phyloP scores from a whole-genome alignment of 2,329 filamentous ascomycete genomes.

The Aspergillus chevalieri region DNA sequence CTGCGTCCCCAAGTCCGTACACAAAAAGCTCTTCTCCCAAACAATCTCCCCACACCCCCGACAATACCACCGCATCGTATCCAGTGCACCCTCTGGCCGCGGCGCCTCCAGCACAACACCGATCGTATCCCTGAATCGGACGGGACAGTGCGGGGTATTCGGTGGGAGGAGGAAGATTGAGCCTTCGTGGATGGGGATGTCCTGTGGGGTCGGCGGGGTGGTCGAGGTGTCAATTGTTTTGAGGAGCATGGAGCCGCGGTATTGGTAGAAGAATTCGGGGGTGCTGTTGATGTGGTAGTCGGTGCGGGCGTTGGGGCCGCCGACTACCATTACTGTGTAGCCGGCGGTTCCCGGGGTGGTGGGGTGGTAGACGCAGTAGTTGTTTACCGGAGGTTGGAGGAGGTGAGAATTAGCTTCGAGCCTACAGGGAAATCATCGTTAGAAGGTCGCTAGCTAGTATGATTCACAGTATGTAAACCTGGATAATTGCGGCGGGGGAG shows the following conservation, averaged over 20 bases:
- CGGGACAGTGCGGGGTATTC: slow-evolving; percentile 95
- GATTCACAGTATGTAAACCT: not conserved
- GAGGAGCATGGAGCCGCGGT: slow-evolving; percentile 87
- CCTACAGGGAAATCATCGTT: slow-evolving; percentile 47
- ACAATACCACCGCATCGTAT: slow-evolving; percentile 91
- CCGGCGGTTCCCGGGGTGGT: slow-evolving; percentile 68
- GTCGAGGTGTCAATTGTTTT: slow-evolving; percentile 69
- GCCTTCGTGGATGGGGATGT: slow-evolving; percentile 85
- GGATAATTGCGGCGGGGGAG: slow-evolving; percentile 10
- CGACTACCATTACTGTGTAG: slow-evolving; percentile 88
- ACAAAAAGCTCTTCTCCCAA: slow-evolving; percentile 81
- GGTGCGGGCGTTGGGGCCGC: slow-evolving; percentile 89
- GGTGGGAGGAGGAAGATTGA: slow-evolving; percentile 88
- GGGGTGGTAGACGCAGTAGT: slow-evolving; percentile 87
- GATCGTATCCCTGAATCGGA: slow-evolving; percentile 89
- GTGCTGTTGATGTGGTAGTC: slow-evolving; percentile 99
- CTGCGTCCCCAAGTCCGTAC: slow-evolving; percentile 85
- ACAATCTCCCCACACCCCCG: slow-evolving; percentile 63
- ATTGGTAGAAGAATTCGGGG: slow-evolving; percentile 96
- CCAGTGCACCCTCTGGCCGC: slow-evolving; percentile 62
- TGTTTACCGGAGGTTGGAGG: slow-evolving; percentile 89
- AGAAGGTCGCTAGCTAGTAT: not conserved
- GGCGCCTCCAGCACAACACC: slow-evolving; percentile 87
- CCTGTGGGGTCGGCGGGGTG: slow-evolving; percentile 58
- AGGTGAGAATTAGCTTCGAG: slow-evolving; percentile 87